Conservation (phyloP, 768 basidiomycete species). For the Lactifluus pinguis region DNA sequence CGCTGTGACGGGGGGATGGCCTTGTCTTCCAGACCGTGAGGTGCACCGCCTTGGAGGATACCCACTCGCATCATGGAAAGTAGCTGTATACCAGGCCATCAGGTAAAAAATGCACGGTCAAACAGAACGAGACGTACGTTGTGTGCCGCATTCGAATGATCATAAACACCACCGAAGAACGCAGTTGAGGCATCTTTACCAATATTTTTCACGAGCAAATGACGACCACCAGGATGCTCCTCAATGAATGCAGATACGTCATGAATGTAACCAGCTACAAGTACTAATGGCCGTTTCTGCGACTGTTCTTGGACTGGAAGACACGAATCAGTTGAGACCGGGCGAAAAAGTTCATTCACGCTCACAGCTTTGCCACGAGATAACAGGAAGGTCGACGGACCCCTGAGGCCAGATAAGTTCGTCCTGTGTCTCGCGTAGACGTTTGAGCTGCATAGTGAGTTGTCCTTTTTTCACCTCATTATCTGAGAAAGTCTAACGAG, state of each 20-base stretch:
- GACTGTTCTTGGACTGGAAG: slow-evolving; percentile 67
- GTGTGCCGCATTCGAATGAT: slow-evolving; percentile 83
- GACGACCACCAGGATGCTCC: slow-evolving; percentile 87
- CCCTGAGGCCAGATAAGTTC: slow-evolving; percentile 72
- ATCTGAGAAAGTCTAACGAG: slow-evolving; percentile 43
- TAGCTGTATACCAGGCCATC: slow-evolving; percentile 24
- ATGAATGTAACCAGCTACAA: slow-evolving; percentile 89
- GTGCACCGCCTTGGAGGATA: slow-evolving; percentile 44
- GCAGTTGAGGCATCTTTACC: slow-evolving; percentile 90
- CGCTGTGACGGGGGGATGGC: slow-evolving; percentile 41
- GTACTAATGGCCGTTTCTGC: slow-evolving; percentile 69
- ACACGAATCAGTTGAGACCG: slow-evolving; percentile 1
- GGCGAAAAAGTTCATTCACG: slow-evolving; percentile 10
- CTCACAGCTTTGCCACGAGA: slow-evolving; percentile 82
- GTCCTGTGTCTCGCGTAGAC: slow-evolving; percentile 70
- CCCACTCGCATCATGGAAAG: slow-evolving; percentile 57
- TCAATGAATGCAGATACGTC: slow-evolving; percentile 79
- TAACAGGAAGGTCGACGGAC: slow-evolving; percentile 64
- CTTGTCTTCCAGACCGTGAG: slow-evolving; percentile 42
- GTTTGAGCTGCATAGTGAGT: slow-evolving; percentile 90
- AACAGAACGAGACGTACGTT: slow-evolving; percentile 42
- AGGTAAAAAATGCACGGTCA: slow-evolving; percentile 1
- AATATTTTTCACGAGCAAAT: slow-evolving; percentile 73
- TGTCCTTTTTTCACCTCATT: slow-evolving; percentile 80
- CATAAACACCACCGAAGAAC: slow-evolving; percentile 89